phyloP scores from a whole-genome alignment of 805 yeast species.

The Yamadazyma laniorum region DNA sequence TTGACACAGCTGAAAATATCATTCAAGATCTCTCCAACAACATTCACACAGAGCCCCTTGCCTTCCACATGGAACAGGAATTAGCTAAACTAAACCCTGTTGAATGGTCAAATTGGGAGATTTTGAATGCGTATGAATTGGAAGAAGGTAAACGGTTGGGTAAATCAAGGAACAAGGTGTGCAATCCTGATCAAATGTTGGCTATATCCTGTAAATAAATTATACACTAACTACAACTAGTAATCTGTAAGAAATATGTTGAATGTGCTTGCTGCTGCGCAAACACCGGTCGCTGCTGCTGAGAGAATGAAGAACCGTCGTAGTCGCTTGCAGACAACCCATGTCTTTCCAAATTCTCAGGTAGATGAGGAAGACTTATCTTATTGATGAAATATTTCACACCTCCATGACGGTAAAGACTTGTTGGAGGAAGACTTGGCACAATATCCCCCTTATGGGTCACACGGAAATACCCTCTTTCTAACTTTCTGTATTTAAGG shows the following conservation, averaged over 20 bases:
- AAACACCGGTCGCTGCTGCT: not conserved
- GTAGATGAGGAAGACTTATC: constrained; percentile 35
- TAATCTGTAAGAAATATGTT: constrained; percentile 28
- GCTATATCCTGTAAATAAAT: constrained; percentile 26
- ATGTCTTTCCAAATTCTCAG: constrained; percentile 16
- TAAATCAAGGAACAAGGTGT: constrained; percentile 59
- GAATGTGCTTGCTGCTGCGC: constrained; percentile 27
- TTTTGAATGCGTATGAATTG: constrained; percentile 53
- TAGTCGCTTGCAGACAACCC: constrained; percentile 7
- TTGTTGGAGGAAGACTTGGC: constrained; percentile 57
- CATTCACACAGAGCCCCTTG: constrained; percentile 15
- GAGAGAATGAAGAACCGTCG: not conserved
- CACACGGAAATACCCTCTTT: constrained; percentile 51
- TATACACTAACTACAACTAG: constrained; percentile 24
- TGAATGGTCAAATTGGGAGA: constrained; percentile 67
- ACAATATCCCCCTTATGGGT: constrained; percentile 58
- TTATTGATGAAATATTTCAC: constrained; percentile 47
- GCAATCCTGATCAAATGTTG: constrained; percentile 49
- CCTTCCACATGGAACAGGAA: constrained; percentile 14
- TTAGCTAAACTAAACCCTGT: constrained; percentile 26
- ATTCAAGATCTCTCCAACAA: constrained; percentile 50
- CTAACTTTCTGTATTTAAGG: constrained; percentile 21
- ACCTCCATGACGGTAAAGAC: constrained; percentile 47
- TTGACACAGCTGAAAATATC: constrained; percentile 66
- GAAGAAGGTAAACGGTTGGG: constrained; percentile 46